Evolutionary conservation across 805 yeast species (phyloP), one percentile per base, ranked within the genome.

Genomic region (Phaffomyces opuntiae): DNA sequence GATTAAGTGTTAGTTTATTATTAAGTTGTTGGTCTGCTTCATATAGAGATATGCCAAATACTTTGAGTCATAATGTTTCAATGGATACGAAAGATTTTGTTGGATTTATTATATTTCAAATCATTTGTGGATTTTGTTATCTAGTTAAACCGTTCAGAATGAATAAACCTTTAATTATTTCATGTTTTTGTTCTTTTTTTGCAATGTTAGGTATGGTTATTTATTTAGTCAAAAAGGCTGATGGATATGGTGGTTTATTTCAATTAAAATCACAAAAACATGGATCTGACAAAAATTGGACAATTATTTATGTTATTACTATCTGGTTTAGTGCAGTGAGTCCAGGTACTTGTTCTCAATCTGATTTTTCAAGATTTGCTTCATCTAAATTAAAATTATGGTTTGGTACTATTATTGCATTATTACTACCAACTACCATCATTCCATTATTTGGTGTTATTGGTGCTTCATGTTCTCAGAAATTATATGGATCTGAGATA

Each of bases 371-470:
- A 19, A 53, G 64, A 49, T 65, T 62, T 49, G 58, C 67, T 0
- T 50, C 67, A 17, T 62, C 65, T 36, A 57, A 53, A 19, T 49
- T 42, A 14, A 53, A 48, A 32, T 48, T 63, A 17, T 56, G 50
- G 47, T 9, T 39, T 5, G 61, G 61, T 26, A 50, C 53, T 2
- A 51, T 47, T 11, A 21, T 49, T 39, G 69, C 65, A 3, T 51
- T 65, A 31, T 53, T 64, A 42, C 53, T 65, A 29, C 69, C 69
- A 39, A 65, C 75, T 1, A 66, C 73, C 19, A 45, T 71, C 34
- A 67, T 72, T 27, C 75, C 75, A 4, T 55, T 71, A 11, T 66
- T 69, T 55, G 74, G 74, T 50, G 59, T 72, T 38, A 56, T 70
- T 40, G 68, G 72, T 27, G 72, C 73, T 1, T 68, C 73, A 13